Conservation (phyloP, 2,329 filamentous ascomycete species). For the Teratosphaeria pseudoeucalypti region DNA sequence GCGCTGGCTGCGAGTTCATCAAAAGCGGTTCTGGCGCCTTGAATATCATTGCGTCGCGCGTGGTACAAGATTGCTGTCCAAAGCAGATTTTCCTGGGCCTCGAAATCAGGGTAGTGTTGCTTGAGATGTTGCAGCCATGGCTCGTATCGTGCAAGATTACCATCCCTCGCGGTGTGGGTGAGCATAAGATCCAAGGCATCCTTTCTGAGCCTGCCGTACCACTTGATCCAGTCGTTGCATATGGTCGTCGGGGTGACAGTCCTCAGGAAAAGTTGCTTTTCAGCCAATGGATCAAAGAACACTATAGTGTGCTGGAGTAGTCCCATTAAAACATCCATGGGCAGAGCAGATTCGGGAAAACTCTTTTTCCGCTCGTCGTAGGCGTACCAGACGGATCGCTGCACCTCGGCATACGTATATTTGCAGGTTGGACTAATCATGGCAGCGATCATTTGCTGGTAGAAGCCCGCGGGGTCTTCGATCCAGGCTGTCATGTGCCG, state of each 20-base stretch:
- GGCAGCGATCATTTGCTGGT: conserved; percentile 5
- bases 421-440: conserved; percentile 1
- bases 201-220: conserved; percentile 11
- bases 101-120: conserved; percentile 11
- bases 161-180: conserved; percentile 24
- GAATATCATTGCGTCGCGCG: conserved; percentile 56
- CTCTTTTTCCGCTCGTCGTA: conserved; percentile 6
- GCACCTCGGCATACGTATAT: conserved; percentile 5
- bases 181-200: conserved; percentile 12
- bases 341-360: neutral
- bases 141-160: conserved; percentile 24
- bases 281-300: neutral
- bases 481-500: conserved; percentile 3
- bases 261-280: neutral
- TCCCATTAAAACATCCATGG: conserved; percentile 5
- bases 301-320: conserved; percentile 7
- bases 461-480: conserved; percentile 5
- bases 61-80: conserved; percentile 58
- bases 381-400: conserved; percentile 9
- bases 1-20: conserved; percentile 42
- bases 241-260: conserved; percentile 1
- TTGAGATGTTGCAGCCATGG: conserved; percentile 24
- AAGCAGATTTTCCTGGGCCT: conserved; percentile 11
- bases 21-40: conserved; percentile 51
- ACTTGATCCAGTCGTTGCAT: conserved; percentile 17